Evolutionary conservation across 768 basidiomycete species (phyloP).

Genomic region (Brasilioporus rufonigricans): DNA sequence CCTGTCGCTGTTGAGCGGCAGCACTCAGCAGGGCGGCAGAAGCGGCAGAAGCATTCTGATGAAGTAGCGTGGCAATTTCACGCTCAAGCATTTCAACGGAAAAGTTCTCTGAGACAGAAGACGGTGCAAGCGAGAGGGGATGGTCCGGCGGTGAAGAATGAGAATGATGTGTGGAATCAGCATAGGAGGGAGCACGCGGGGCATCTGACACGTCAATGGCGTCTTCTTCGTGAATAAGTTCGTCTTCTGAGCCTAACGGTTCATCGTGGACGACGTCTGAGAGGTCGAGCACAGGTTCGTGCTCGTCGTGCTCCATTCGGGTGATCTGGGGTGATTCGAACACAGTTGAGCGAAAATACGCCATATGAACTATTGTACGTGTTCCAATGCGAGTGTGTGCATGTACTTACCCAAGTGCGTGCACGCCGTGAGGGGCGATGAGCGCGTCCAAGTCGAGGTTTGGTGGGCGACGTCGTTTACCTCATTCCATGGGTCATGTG

Average conservation of each 20-base stretch:
- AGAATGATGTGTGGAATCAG: slow-evolving; percentile 13
- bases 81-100: slow-evolving; percentile 74
- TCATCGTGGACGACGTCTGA: slow-evolving; percentile 87
- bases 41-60: slow-evolving; percentile 71
- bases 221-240: slow-evolving; percentile 31
- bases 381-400: not conserved
- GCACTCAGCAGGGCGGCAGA: slow-evolving; percentile 63
- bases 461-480: slow-evolving; percentile 16
- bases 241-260: slow-evolving; percentile 58
- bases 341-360: not conserved
- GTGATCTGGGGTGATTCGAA: slow-evolving; percentile 4
- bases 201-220: slow-evolving; percentile 31
- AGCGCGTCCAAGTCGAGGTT: slow-evolving; percentile 21
- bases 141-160: slow-evolving; percentile 25
- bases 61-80: slow-evolving; percentile 71
- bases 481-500: slow-evolving; percentile 31
- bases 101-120: slow-evolving; percentile 46
- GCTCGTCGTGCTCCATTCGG: slow-evolving; percentile 52
- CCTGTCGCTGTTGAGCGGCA: slow-evolving; percentile 66
- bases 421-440: slow-evolving; percentile 21
- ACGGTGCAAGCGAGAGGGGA: slow-evolving; percentile 39
- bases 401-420: slow-evolving; percentile 17
- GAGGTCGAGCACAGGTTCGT: slow-evolving; percentile 63
- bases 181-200: slow-evolving; percentile 31
- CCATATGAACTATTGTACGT: not conserved